These are phyloP conservation scores for Stachybotrys echinatus DNA, from an alignment of 2,329 filamentous ascomycete genomes.

Conservation along the genomic window DNA sequence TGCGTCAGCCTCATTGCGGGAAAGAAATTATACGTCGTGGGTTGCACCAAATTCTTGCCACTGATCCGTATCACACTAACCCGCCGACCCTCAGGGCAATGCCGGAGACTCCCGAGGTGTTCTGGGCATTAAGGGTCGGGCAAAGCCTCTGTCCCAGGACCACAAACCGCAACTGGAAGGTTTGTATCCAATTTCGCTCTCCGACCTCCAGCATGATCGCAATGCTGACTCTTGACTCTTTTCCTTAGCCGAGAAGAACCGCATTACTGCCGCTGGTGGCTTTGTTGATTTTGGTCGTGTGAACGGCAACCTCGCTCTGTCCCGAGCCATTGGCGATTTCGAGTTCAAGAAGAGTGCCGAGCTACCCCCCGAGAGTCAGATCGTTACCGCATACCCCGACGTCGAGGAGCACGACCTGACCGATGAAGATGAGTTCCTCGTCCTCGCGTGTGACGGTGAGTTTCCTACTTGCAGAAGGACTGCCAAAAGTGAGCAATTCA, in stretches of 20 bases:
- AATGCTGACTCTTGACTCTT: slow-evolving; percentile 9
- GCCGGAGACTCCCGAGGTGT: slow-evolving; percentile 95
- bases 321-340: slow-evolving; percentile 96
- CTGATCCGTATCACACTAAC: slow-evolving; percentile 2
- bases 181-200: slow-evolving; percentile 32
- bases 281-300: slow-evolving; percentile 98
- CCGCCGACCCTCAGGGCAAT: slow-evolving; percentile 63
- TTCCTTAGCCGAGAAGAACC: slow-evolving; percentile 77
- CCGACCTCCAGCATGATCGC: neutral
- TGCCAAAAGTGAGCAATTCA: neutral
- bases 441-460: slow-evolving; percentile 88
- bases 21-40: slow-evolving; percentile 91
- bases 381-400: slow-evolving; percentile 94
- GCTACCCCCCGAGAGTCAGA: slow-evolving; percentile 95
- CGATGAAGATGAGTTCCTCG: slow-evolving; percentile 92
- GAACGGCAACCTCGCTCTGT: slow-evolving; percentile 95
- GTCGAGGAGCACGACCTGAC: slow-evolving; percentile 86
- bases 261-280: slow-evolving; percentile 91
- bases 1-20: slow-evolving; percentile 84
- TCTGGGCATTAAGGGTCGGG: slow-evolving; percentile 90
- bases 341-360: slow-evolving; percentile 99
- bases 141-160: slow-evolving; percentile 97
- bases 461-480: slow-evolving; percentile 6
- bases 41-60: slow-evolving; percentile 34
- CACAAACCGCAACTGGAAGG: slow-evolving; percentile 99